Evolutionary conservation across 805 yeast genomes (phyloP).

Genomic region (Teunomyces stri): DNA sequence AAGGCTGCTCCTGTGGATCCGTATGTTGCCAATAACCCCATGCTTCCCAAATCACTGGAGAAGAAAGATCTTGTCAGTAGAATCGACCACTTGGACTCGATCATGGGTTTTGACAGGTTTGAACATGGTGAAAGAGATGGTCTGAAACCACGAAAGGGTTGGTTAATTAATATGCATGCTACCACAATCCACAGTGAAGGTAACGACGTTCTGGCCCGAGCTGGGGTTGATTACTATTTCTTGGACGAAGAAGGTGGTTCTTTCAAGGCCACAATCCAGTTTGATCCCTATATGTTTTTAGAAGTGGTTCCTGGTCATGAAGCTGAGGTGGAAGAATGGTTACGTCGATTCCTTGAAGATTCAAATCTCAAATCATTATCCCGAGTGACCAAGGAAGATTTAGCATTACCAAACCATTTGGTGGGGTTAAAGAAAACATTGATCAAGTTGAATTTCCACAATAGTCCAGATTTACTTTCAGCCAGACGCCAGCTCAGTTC

Average conservation of each 20-base stretch:
- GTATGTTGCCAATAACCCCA: slow-evolving; percentile 30
- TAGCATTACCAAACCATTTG: slow-evolving; percentile 80
- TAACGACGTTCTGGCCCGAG: slow-evolving; percentile 54
- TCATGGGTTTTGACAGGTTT: slow-evolving; percentile 85
- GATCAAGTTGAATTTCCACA: slow-evolving; percentile 69
- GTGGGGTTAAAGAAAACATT: slow-evolving; percentile 68
- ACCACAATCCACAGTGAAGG: slow-evolving; percentile 65
- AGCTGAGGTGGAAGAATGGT: slow-evolving; percentile 80
- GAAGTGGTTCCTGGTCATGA: slow-evolving; percentile 60
- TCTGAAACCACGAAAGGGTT: slow-evolving; percentile 60
- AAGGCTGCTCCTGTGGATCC: slow-evolving; percentile 11
- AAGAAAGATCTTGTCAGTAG: slow-evolving; percentile 55
- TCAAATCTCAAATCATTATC: slow-evolving; percentile 52
- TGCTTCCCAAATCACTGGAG: slow-evolving; percentile 36
- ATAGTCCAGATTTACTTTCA: slow-evolving; percentile 66
- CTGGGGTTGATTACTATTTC: slow-evolving; percentile 94
- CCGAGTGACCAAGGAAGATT: slow-evolving; percentile 71
- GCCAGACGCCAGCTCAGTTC: slow-evolving; percentile 74
- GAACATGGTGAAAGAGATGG: slow-evolving; percentile 64
- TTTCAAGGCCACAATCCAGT: slow-evolving; percentile 79
- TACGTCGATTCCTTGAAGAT: slow-evolving; percentile 65
- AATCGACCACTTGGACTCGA: slow-evolving; percentile 66
- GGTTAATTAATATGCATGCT: slow-evolving; percentile 94
- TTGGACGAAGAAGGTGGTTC: slow-evolving; percentile 95
- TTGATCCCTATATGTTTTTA: slow-evolving; percentile 84